phyloP scores from a whole-genome alignment of 257 asterid species.

The Fraxinus americana region DNA sequence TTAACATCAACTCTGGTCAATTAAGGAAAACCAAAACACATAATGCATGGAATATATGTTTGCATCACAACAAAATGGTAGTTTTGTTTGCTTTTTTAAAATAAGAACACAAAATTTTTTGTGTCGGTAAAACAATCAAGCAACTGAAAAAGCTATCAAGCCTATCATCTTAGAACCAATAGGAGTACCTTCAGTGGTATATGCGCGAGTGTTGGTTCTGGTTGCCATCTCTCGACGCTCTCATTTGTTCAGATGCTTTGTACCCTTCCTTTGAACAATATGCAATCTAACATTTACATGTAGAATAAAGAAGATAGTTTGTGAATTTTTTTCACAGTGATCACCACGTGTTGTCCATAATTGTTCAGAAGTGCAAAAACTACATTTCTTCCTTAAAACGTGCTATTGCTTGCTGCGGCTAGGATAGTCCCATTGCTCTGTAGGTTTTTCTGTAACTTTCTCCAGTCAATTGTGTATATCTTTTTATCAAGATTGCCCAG shows the following conservation, averaged over 20 bases:
- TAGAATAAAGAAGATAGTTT: neutral
- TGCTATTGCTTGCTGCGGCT: neutral
- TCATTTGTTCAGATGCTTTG: neutral
- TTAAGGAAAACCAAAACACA: constrained; percentile 4
- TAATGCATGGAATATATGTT: constrained; percentile 1
- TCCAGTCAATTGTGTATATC: constrained; percentile 7
- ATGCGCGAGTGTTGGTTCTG: constrained; percentile 4
- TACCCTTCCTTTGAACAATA: neutral
- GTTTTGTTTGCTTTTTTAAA: constrained; percentile 6
- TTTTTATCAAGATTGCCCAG: neutral
- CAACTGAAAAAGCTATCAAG: neutral
- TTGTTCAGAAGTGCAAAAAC: constrained; percentile 3
- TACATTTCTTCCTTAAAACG: neutral
- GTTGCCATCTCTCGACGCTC: constrained; percentile 1
- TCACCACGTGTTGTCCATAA: neutral
- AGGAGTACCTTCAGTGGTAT: neutral
- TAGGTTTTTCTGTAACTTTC: neutral
- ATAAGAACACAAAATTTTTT: neutral
- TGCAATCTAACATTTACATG: neutral
- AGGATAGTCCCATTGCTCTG: neutral
- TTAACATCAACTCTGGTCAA: neutral
- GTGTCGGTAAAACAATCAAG: neutral
- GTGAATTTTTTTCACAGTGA: neutral
- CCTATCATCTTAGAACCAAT: constrained; percentile 1
- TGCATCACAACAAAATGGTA: neutral